Evolutionary conservation across 176 grass and related monocot species (phyloP).

Genomic region (Oryza officinalis): DNA sequence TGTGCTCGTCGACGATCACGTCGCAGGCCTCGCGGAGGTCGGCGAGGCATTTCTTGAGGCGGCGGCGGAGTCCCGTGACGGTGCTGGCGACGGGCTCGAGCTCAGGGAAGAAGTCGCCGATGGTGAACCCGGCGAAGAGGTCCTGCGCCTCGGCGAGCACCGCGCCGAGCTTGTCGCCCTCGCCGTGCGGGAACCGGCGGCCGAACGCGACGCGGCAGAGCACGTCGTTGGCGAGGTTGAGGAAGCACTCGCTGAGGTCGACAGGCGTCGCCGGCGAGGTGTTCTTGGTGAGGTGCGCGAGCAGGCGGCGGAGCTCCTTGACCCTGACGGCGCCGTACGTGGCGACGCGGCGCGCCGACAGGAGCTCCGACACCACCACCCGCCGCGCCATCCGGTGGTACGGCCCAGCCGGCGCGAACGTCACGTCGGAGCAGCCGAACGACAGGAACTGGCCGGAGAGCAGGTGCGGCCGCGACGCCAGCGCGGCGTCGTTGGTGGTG

Average conservation of each 20-base stretch:
- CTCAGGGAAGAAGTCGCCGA: constrained; percentile 45
- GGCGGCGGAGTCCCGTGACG: constrained; percentile 28
- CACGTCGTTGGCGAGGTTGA: constrained; percentile 43
- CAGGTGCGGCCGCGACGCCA: constrained; percentile 46
- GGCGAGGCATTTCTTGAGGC: constrained; percentile 33
- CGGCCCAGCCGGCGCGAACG: constrained; percentile 36
- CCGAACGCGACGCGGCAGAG: constrained; percentile 55
- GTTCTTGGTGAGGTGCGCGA: constrained; percentile 24
- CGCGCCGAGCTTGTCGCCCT: constrained; percentile 15
- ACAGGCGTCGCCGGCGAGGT: background rate
- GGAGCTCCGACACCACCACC: constrained; percentile 44
- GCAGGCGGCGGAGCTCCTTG: constrained; percentile 44
- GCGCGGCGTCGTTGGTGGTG: constrained; percentile 39
- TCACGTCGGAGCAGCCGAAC: constrained; percentile 52
- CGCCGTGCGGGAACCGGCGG: background rate
- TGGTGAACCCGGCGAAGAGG: constrained; percentile 41
- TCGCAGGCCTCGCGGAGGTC: constrained; percentile 43
- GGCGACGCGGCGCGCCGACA: constrained; percentile 47
- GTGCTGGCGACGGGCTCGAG: constrained; percentile 32
- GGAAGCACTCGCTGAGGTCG: constrained; percentile 43
- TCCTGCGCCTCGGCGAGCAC: constrained; percentile 41
- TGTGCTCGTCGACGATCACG: constrained; percentile 39
- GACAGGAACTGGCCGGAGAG: constrained; percentile 45
- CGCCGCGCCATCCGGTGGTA: constrained; percentile 50
- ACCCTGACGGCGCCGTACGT: constrained; percentile 22